Conservation (phyloP, 2,329 filamentous ascomycete species). For the Acrodontium crateriforme region DNA sequence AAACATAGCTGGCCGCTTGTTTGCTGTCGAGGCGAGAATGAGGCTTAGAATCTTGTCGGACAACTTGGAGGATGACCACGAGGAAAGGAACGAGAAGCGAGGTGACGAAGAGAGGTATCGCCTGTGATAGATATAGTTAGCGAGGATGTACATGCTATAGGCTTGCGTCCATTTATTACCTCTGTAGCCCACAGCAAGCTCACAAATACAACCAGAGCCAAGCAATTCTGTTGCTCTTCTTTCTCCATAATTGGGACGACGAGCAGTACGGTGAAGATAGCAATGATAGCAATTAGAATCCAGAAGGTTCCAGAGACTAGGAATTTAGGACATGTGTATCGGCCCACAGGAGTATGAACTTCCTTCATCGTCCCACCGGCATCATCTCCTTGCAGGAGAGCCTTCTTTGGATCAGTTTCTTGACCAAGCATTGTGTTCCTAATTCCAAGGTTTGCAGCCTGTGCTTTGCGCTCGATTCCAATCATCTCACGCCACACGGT, state of each 20-base stretch:
- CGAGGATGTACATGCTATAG: neutral
- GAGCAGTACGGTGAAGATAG: constrained; percentile 61
- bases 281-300: constrained; percentile 55
- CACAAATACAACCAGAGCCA: constrained; percentile 87
- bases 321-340: constrained; percentile 64
- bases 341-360: constrained; percentile 66
- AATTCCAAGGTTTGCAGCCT: constrained; percentile 80
- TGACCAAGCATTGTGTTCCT: constrained; percentile 65
- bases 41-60: constrained; percentile 60
- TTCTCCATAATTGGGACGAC: constrained; percentile 69
- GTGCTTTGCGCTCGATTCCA: constrained; percentile 86
- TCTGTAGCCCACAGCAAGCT: constrained; percentile 94
- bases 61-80: constrained; percentile 72
- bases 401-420: constrained; percentile 52
- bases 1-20: constrained; percentile 69
- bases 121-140: constrained; percentile 40
- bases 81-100: constrained; percentile 88
- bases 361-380: constrained; percentile 51
- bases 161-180: constrained; percentile 31
- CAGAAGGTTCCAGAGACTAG: constrained; percentile 71
- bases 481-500: constrained; percentile 99
- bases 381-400: constrained; percentile 75
- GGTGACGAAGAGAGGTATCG: constrained; percentile 93
- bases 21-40: constrained; percentile 63
- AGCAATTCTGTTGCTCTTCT: constrained; percentile 86